Evolutionary conservation across 805 yeast species (phyloP).

Genomic region (Yarrowia sp.): DNA sequence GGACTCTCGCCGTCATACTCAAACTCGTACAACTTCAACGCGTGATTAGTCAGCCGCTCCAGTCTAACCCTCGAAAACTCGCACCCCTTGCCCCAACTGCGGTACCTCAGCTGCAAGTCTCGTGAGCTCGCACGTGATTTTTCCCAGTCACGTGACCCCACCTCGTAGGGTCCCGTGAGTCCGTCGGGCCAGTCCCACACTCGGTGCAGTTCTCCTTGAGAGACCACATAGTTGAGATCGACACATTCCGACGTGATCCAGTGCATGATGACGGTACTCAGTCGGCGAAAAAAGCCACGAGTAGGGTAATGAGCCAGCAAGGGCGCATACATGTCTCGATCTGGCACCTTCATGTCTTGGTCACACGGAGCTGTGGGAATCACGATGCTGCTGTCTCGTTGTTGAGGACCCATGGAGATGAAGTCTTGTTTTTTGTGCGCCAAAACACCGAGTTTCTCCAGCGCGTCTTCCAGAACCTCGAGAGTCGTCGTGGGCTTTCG

Average conservation of each 20-base stretch:
- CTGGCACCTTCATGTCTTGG: slow-evolving; percentile 3
- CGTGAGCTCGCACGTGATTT: not conserved
- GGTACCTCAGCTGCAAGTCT: not conserved
- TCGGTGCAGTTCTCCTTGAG: too few species aligned
- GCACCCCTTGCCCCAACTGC: slow-evolving; percentile 1
- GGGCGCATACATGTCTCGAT: slow-evolving; percentile 21
- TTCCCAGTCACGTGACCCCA: too few species aligned
- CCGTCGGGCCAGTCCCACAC: too few species aligned
- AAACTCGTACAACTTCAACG: slow-evolving; percentile 10
- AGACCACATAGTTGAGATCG: too few species aligned
- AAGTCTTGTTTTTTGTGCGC: slow-evolving; percentile 8
- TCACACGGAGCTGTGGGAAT: slow-evolving; percentile 11
- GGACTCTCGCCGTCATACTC: slow-evolving; percentile 3
- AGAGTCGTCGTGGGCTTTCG: not conserved
- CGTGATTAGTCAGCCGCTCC: not conserved
- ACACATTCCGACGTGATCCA: not conserved
- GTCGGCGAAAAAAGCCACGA: not conserved
- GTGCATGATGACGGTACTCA: not conserved
- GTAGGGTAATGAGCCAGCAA: slow-evolving; percentile 22
- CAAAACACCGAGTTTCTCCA: slow-evolving; percentile 6
- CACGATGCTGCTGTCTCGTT: not conserved
- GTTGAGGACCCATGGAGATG: not conserved
- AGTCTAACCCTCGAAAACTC: not conserved
- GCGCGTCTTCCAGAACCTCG: slow-evolving; percentile 4
- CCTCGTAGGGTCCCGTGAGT: too few species aligned